phyloP scores from a whole-genome alignment of 2,329 filamentous ascomycete genomes.

The Microascus cirrosus region DNA sequence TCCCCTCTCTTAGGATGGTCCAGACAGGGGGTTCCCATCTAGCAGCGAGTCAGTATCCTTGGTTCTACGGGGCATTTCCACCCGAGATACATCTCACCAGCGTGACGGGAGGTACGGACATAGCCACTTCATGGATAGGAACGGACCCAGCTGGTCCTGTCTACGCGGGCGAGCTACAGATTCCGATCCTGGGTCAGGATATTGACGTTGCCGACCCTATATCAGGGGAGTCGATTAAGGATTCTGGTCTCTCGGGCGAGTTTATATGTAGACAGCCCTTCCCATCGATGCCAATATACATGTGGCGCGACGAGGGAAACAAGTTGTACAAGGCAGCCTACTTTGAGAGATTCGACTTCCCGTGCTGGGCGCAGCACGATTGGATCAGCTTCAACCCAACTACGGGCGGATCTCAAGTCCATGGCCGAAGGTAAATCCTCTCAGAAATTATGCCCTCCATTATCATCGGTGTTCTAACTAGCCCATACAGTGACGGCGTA shows the following conservation, averaged over 20 bases:
- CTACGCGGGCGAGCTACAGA: slow-evolving; percentile 30
- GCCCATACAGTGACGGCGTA: slow-evolving; percentile 24
- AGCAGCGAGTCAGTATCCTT: background rate
- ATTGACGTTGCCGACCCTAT: slow-evolving; percentile 30
- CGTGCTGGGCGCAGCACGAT: slow-evolving; percentile 33
- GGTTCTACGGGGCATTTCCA: background rate
- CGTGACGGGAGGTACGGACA: slow-evolving; percentile 30
- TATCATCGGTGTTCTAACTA: background rate
- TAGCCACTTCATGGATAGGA: slow-evolving; percentile 24
- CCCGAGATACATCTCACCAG: background rate
- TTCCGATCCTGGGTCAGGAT: slow-evolving; percentile 30
- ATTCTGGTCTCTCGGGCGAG: slow-evolving; percentile 26
- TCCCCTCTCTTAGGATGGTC: background rate
- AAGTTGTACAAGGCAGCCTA: slow-evolving; percentile 29
- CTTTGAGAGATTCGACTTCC: slow-evolving; percentile 27
- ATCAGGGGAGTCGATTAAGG: slow-evolving; percentile 20
- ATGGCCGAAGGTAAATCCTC: slow-evolving; percentile 22
- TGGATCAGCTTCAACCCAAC: slow-evolving; percentile 27
- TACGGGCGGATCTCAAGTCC: slow-evolving; percentile 28
- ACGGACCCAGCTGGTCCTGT: slow-evolving; percentile 20
- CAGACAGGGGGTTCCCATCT: background rate
- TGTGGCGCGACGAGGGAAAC: slow-evolving; percentile 28
- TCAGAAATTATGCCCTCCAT: background rate
- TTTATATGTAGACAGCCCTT: slow-evolving; percentile 31
- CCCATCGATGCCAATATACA: slow-evolving; percentile 30